Percentiles rank a stretch among this genome's conserved stretches.
Evolutionary conservation across 768 basidiomycete species (phyloP).

Genomic region (Leccinum fibrillosum): DNA sequence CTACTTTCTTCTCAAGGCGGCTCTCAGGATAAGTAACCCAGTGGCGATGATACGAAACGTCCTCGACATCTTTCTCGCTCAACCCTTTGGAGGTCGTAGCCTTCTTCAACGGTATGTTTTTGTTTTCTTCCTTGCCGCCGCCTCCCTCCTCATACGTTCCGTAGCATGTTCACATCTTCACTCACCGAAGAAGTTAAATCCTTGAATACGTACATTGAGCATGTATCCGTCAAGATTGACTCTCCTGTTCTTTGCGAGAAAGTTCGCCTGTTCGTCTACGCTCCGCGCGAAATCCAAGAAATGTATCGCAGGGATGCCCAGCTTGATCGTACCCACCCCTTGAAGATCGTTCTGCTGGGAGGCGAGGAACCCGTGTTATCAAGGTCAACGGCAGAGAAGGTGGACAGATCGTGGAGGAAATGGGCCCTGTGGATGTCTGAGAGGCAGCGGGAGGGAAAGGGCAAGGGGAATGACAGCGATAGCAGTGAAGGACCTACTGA

Average conservation of each 20-base stretch:
- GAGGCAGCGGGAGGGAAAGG: constrained; percentile 45
- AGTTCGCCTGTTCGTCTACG: constrained; percentile 80
- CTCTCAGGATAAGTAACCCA: constrained; percentile 91
- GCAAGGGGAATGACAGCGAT: constrained; percentile 49
- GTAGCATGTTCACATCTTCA: constrained; percentile 93
- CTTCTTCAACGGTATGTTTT: constrained; percentile 74
- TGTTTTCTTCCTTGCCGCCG: neutral
- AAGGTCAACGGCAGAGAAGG: constrained; percentile 75
- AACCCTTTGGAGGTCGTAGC: constrained; percentile 93
- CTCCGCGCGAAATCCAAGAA: constrained; percentile 84
- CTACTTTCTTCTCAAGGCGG: constrained; percentile 92
- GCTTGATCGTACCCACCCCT: constrained; percentile 66
- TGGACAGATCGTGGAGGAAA: constrained; percentile 73
- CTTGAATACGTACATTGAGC: constrained; percentile 83
- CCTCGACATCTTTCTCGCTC: constrained; percentile 92
- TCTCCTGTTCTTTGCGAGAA: constrained; percentile 88
- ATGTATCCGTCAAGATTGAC: constrained; percentile 85
- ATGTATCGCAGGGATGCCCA: constrained; percentile 77
- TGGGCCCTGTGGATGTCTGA: constrained; percentile 71
- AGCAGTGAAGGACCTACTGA: constrained; percentile 91
- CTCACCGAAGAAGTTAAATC: constrained; percentile 84
- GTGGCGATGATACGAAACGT: constrained; percentile 92
- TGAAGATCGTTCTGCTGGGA: constrained; percentile 78
- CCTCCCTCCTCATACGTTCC: constrained; percentile 9
- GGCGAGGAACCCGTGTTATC: constrained; percentile 72